Percentiles rank a stretch among this genome's conserved stretches.
Evolutionary conservation across 2,329 filamentous ascomycete species (phyloP).

Genomic region (Alternaria sp.): DNA sequence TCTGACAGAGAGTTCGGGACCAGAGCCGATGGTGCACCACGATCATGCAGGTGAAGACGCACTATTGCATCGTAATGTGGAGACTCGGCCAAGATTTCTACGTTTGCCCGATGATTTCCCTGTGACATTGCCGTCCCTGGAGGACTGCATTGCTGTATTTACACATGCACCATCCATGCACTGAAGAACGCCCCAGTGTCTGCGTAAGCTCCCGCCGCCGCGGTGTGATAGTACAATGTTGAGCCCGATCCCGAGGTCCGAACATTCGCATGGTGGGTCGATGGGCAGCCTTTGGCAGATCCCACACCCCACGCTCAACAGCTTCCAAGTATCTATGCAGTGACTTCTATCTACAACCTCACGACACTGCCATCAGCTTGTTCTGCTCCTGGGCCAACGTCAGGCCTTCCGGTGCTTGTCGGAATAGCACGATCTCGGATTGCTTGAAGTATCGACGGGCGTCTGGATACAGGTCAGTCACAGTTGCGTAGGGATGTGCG

Average conservation of each 20-base stretch:
- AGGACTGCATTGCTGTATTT: neutral
- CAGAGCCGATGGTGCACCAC: neutral
- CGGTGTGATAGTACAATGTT: neutral
- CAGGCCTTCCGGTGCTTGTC: slow-evolving; percentile 68
- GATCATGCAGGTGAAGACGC: neutral
- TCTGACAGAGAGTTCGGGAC: neutral
- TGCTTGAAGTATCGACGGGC: slow-evolving; percentile 98
- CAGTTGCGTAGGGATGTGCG: neutral
- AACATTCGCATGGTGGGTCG: neutral
- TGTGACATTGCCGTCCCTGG: neutral
- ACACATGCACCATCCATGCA: neutral
- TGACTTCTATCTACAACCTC: slow-evolving; percentile 10
- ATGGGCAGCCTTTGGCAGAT: neutral
- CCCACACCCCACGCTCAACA: neutral
- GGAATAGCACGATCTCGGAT: slow-evolving; percentile 95
- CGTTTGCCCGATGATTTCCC: neutral
- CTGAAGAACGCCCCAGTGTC: neutral
- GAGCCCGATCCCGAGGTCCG: neutral
- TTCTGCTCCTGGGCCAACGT: slow-evolving; percentile 58
- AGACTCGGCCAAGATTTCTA: slow-evolving; percentile 1
- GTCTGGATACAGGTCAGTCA: slow-evolving; percentile 63
- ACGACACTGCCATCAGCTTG: slow-evolving; percentile 49
- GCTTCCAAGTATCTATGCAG: neutral
- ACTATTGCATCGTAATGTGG: slow-evolving; percentile 1
- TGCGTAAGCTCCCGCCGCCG: neutral